Evolutionary conservation across 2,329 filamentous ascomycete species (phyloP).

Genomic region (Pyrenophora seminiperda): DNA sequence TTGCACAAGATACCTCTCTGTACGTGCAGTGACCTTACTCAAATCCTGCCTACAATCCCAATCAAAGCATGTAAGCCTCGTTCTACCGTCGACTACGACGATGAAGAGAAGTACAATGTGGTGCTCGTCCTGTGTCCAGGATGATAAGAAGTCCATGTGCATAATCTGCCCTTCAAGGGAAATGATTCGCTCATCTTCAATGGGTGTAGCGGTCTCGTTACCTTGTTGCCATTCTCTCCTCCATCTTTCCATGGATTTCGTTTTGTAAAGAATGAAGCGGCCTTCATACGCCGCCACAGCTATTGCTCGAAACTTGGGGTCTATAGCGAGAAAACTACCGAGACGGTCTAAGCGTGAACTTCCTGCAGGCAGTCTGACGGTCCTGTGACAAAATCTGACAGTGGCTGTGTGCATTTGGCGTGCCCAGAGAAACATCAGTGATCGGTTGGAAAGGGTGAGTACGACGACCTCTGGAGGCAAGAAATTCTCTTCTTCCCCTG

Average conservation of each 20-base stretch:
- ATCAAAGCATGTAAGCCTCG: conserved; percentile 57
- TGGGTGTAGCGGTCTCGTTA: conserved; percentile 59
- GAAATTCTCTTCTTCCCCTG: conserved; percentile 26
- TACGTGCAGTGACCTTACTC: conserved; percentile 31
- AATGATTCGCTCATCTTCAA: conserved; percentile 58
- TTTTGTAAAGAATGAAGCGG: conserved; percentile 72
- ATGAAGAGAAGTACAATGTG: conserved; percentile 77
- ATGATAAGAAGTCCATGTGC: conserved; percentile 84
- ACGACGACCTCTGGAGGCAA: conserved; percentile 79
- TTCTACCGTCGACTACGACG: conserved; percentile 51
- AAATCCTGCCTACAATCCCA: conserved; percentile 57
- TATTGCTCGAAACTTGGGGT: conserved; percentile 69
- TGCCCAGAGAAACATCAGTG: conserved; percentile 78
- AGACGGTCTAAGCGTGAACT: conserved; percentile 59
- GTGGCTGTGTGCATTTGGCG: conserved; percentile 51
- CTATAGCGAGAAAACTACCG: conserved; percentile 73
- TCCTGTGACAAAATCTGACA: conserved; percentile 66
- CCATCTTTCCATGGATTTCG: conserved; percentile 63
- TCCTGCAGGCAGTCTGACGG: conserved; percentile 64
- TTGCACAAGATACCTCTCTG: conserved; percentile 35
- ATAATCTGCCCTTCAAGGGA: conserved; percentile 72
- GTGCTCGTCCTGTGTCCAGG: conserved; percentile 68
- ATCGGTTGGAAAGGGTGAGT: conserved; percentile 73
- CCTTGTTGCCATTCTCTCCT: conserved; percentile 49
- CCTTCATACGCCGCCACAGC: conserved; percentile 74